Evolutionary conservation across 306 rosid species (phyloP), one percentile per base, ranked within the genome.

Genomic region (Pterocarpus santalinus): DNA sequence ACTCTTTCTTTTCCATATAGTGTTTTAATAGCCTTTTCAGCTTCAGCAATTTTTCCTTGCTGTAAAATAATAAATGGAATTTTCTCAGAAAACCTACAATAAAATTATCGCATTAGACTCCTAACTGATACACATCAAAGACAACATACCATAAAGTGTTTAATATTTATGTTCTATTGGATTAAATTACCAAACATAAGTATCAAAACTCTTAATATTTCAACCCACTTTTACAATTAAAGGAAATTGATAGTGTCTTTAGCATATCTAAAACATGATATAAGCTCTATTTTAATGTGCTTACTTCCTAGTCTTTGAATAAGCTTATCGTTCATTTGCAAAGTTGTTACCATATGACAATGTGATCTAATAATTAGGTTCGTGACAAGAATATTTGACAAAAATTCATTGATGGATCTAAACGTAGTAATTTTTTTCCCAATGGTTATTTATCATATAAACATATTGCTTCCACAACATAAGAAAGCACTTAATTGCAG

Each of bases 1-100:
- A 93, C 93, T 87, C 91, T 95, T 83, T 95, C 99, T 76, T 90
- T 91, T 52, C 99, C 99, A 35, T 81, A 91, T 53, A 95, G 83
- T 33, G 86, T 90, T 85, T 87, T 84, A 71, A 91, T 80, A 72
- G 90, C 85, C 73, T 94, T 91, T 88, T 95, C 98, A 86, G 97
- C 95, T 86, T 93, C 89, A 28, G 90, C 6, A 43, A 86, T 46
- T 86, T 86, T 93, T 43, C 99, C 99, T 95, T 93, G 98, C 99
- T 95, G 91, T 84, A 85, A 81, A 85, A 82, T 28, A 51, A 66
- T 49, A 61, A 58, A 73, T 16, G 39, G 56, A 76, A 51, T 58
- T 78, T 67, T 52, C 15, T 68, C 70, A 71, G 53, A 76, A 82
- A 82, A 69, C 68, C 47, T 69, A 61, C 75, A 69, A 73, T 36